Percentiles rank a stretch among this genome's conserved stretches.
phyloP scores from a whole-genome alignment of 768 basidiomycete species.

The Boletus subcaerulescens region DNA sequence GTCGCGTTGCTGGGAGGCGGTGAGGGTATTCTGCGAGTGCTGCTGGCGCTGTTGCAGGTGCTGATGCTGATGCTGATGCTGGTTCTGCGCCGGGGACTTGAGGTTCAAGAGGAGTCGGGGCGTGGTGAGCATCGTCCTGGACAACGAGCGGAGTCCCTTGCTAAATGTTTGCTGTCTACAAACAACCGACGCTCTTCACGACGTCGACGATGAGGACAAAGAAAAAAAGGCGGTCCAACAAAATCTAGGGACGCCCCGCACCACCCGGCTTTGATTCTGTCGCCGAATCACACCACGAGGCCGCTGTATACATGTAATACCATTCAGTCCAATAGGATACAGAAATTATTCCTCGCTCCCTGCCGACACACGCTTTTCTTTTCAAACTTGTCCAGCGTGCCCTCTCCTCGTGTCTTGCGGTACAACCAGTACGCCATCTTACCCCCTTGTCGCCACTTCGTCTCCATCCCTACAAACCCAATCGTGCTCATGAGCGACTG shows the following conservation, averaged over 20 bases:
- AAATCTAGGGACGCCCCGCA: slow-evolving; percentile 5
- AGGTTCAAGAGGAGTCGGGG: slow-evolving; percentile 34
- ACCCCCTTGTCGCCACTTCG: slow-evolving; percentile 62
- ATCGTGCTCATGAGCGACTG: slow-evolving; percentile 53
- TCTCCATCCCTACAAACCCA: slow-evolving; percentile 61
- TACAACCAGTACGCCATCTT: slow-evolving; percentile 91
- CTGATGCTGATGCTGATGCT: slow-evolving; percentile 6
- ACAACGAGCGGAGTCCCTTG: slow-evolving; percentile 16
- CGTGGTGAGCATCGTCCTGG: slow-evolving; percentile 32
- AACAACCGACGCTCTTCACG: slow-evolving; percentile 29
- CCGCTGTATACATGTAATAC: not conserved
- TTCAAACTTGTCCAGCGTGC: slow-evolving; percentile 30
- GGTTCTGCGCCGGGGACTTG: slow-evolving; percentile 27
- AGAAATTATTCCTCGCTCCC: slow-evolving; percentile 81
- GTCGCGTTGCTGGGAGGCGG: slow-evolving; percentile 26
- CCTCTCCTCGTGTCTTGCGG: slow-evolving; percentile 36
- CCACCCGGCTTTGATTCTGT: not conserved
- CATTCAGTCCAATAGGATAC: slow-evolving; percentile 41
- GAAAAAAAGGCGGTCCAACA: slow-evolving; percentile 9
- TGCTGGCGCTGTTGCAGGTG: slow-evolving; percentile 24
- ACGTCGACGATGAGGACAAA: slow-evolving; percentile 5
- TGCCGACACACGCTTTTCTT: slow-evolving; percentile 60
- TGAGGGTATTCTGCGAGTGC: slow-evolving; percentile 28
- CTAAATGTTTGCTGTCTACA: slow-evolving; percentile 28
- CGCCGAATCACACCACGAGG: slow-evolving; percentile 1